Evolutionary conservation across 2,329 filamentous ascomycete species (phyloP), one percentile per base, ranked within the genome.

Genomic region (Colletotrichum tabaci): DNA sequence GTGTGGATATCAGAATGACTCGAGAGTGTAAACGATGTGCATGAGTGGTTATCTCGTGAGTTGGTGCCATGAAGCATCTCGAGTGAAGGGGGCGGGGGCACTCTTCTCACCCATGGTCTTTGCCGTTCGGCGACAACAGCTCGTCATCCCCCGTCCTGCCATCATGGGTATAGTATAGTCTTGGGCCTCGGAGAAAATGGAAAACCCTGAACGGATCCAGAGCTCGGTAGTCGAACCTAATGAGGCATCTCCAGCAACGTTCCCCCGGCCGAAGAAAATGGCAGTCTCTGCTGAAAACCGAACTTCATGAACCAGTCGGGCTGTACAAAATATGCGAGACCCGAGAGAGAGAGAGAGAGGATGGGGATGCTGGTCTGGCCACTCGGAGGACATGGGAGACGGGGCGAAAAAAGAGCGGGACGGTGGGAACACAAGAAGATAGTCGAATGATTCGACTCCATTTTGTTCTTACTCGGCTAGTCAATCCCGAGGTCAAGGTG

Each of bases 401-500:
- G 13, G 55, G 42, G 49, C 21, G 35, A 40, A 47, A 16, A 23
- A 23, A 18, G 18, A 44, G 52, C 16, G 60, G 60, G 42, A 56
- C 50, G n/a, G 60, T 55, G 21, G 50, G 16, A 44, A 42, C 13
- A 52, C n/a, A 23, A 5, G 18, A 12, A 13, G n/a, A 42, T 30
- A 38, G 35, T 35, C 35, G 46, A 46, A 38, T 16, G 15, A 30
- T n/a, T 46, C 58, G 23, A 52, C 6, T 42, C 23, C 23, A 40
- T 23, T 44, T 23, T 44, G 30, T 44, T 18, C 23, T 13, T 44
- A 44, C 61, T 66, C 56, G 16, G 21, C 46, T 70, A 63, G 4
- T 46, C 23, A 61, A 35, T 30, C 62, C 21, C 40, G 67, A 56
- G 55, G 30, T 44, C 47, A 23, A 53, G 13, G 47, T 49, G 38